Conservation (phyloP, 208 protist species). For the Acanthamoeba sp. region DNA sequence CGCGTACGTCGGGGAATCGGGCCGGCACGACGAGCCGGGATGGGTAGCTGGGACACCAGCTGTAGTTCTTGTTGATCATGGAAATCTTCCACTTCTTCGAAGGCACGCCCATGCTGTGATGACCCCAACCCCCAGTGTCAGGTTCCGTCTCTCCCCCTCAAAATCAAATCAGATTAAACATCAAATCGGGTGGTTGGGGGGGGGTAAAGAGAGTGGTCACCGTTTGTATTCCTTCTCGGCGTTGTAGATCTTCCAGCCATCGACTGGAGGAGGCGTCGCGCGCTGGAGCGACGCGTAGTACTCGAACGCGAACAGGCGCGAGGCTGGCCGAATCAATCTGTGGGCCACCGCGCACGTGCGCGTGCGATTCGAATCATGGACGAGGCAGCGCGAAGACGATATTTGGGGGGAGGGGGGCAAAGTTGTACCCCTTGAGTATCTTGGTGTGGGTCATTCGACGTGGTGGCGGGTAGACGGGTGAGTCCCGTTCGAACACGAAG, state of each 20-base stretch:
- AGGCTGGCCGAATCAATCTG: neutral
- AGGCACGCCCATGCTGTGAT: constrained; percentile 14
- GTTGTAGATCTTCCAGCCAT: constrained; percentile 74
- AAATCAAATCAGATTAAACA: neutral
- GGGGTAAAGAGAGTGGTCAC: neutral
- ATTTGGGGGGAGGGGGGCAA: neutral
- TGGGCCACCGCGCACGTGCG: neutral
- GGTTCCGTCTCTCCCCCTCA: no score
- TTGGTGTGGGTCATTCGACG: constrained; percentile 55
- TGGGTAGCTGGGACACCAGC: constrained; percentile 55
- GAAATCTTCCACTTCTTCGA: constrained; percentile 73
- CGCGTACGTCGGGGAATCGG: constrained; percentile 3
- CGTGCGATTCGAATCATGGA: neutral
- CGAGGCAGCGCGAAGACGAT: neutral
- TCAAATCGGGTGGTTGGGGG: neutral
- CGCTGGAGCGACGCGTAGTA: constrained; percentile 4
- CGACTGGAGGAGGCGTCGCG: constrained; percentile 6
- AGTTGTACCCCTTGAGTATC: neutral
- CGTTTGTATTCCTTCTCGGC: constrained; percentile 25
- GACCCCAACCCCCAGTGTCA: neutral
- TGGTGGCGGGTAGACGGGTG: constrained; percentile 50
- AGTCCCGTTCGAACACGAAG: constrained; percentile 41
- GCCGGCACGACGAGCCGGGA: constrained; percentile 1
- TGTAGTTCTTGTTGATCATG: constrained; percentile 69
- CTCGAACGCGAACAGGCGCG: constrained; percentile 58